Conservation (phyloP, 305 asterid species). For the Fraxinus sp. region DNA sequence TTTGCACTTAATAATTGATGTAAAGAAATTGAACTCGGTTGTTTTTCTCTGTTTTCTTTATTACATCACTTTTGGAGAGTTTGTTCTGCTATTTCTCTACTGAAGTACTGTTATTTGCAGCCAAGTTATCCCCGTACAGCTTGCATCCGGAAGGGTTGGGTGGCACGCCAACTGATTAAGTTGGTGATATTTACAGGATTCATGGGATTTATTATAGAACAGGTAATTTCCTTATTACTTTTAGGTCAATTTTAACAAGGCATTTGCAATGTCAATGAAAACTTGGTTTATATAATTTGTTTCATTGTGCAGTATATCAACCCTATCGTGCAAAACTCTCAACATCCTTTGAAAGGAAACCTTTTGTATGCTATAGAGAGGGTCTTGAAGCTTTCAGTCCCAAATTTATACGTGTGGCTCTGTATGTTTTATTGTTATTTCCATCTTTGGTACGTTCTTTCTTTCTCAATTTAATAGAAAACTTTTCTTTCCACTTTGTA, state of each 20-base stretch:
- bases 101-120: constrained; percentile 40
- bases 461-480: constrained; percentile 19
- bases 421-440: constrained; percentile 97
- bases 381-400: constrained; percentile 98
- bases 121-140: constrained; percentile 55
- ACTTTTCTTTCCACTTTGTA: constrained; percentile 6
- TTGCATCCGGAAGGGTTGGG: constrained; percentile 62
- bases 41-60: constrained; percentile 11
- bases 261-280: constrained; percentile 11
- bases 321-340: constrained; percentile 89
- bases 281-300: constrained; percentile 33
- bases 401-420: constrained; percentile 96
- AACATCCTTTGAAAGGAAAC: constrained; percentile 92
- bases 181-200: constrained; percentile 57
- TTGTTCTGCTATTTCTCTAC: constrained; percentile 15
- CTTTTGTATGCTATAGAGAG: constrained; percentile 86
- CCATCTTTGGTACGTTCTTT: constrained; percentile 84
- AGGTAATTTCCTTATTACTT: constrained; percentile 49
- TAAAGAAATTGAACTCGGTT: background rate
- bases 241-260: constrained; percentile 21
- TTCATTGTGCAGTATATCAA: constrained; percentile 77
- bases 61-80: background rate
- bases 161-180: constrained; percentile 52
- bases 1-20: constrained; percentile 19
- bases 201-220: constrained; percentile 56